These are phyloP conservation scores for Zygoascus bituminiphila DNA, from an alignment of 805 yeast genomes.

Conservation along the genomic window DNA sequence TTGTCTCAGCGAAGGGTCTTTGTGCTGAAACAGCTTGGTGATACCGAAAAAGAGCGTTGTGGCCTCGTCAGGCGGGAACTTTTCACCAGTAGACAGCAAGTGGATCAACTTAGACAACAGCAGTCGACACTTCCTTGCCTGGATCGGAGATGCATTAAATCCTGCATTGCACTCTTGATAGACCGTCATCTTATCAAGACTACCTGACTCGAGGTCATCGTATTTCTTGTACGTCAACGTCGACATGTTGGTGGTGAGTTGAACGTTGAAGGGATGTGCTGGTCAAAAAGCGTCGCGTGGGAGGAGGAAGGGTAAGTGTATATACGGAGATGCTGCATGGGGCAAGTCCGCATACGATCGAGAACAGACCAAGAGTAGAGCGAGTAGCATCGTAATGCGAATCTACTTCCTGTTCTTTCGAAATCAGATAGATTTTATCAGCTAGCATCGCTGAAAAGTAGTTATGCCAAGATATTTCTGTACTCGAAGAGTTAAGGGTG, in stretches of 20 bases:
- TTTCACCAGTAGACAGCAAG: slow-evolving; percentile 76
- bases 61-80: slow-evolving; percentile 81
- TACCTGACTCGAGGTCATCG: slow-evolving; percentile 63
- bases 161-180: slow-evolving; percentile 91
- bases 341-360: not conserved
- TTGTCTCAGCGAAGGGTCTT: slow-evolving; percentile 78
- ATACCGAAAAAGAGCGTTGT: slow-evolving; percentile 89
- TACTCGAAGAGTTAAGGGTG: no score
- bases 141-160: slow-evolving; percentile 85
- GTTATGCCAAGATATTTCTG: no score
- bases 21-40: slow-evolving; percentile 90
- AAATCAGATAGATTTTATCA: no score
- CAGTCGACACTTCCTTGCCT: slow-evolving; percentile 77
- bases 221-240: slow-evolving; percentile 74
- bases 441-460: no score
- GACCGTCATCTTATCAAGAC: slow-evolving; percentile 94
- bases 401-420: no score
- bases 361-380: no score
- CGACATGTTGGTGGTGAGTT: slow-evolving; percentile 47
- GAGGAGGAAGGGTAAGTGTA: not conserved
- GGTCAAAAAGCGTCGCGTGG: not conserved
- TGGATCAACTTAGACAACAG: slow-evolving; percentile 77
- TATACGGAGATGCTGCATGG: not conserved
- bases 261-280: not conserved
- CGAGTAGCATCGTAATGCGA: no score